Percentiles rank a stretch among this genome's conserved stretches.
These are phyloP conservation scores for Pharus latifolius DNA, from an alignment of 176 grass and related monocot genomes.

Conservation along the genomic window DNA sequence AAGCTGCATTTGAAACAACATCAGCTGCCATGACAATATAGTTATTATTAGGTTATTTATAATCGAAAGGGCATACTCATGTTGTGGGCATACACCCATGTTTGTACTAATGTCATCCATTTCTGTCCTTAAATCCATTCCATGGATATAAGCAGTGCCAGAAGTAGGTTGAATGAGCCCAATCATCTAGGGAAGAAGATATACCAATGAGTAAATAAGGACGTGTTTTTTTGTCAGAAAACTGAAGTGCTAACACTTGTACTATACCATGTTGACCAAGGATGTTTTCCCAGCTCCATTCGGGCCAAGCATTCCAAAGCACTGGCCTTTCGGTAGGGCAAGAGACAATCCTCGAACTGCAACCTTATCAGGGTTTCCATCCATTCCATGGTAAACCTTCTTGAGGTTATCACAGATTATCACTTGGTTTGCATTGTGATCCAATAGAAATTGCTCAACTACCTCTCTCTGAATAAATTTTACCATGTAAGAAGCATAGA, in stretches of 20 bases:
- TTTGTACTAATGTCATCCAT: constrained; percentile 73
- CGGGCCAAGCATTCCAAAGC: constrained; percentile 95
- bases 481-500: too few species aligned
- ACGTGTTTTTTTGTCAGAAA: background rate
- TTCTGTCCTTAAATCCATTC: constrained; percentile 64
- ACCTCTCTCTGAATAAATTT: constrained; percentile 51
- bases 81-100: constrained; percentile 96
- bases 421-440: constrained; percentile 36
- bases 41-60: background rate
- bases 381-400: constrained; percentile 73
- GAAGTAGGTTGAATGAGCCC: constrained; percentile 71
- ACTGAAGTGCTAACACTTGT: background rate
- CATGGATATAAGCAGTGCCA: constrained; percentile 72
- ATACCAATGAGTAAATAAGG: background rate
- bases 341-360: constrained; percentile 88
- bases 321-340: constrained; percentile 76
- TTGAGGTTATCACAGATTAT: constrained; percentile 69
- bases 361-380: constrained; percentile 84
- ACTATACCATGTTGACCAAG: constrained; percentile 88
- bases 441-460: constrained; percentile 55
- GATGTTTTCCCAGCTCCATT: constrained; percentile 97
- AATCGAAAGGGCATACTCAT: constrained; percentile 66
- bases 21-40: background rate
- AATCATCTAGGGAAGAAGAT: constrained; percentile 65
- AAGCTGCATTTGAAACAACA: constrained; percentile 42